Base-by-base conservation (phyloP, 2,329 filamentous ascomycete genomes). In the Neonectria coccinea region DNA sequence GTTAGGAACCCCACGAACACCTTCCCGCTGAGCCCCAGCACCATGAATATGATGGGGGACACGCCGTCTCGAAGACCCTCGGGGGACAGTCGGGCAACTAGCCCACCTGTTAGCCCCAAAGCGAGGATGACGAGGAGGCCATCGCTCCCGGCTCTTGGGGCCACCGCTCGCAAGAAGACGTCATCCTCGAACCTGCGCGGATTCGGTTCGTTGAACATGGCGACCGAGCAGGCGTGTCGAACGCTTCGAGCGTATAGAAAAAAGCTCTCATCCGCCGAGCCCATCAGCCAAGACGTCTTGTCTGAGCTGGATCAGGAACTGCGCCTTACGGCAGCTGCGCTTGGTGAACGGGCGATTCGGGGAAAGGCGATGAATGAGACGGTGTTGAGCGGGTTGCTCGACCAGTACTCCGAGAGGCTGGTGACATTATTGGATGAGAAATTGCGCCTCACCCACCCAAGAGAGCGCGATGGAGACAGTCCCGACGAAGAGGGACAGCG, bases 321-420 rank as follows among this genome's bases (percentile, higher is more conserved):
- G 62, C 85, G 88, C 18, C 80, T 91, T 33, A 91, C 89, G 3
- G 84, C 85, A 4, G 84, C 88, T 10, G 88, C 88, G 7, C 78
- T 91, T 31, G 85, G 86, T 3, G 86, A 88, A 59, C 80, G 86
- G 36, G 84, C 83, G 5, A 85, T 84, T 63, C 80, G 86, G 67
- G 86, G 82, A 75, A 81, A 84, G 74, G 79, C 82, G 1, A 82
- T 89, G 75, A 87, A 84, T 67, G 88, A 89, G 72, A 85, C 83
- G 18, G 81, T 87, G 53, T 79, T 91, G 36, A 86, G 84, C 44
- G 89, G 89, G 54, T 79, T 94, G 48, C 80, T 94, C 8, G 92
- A 93, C 69, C 88, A 92, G 78, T 93, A 93, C 73, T 92, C 90
- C 2, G 90, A 93, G 73, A 85, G 89, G 64, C 80, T 94, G 52